Base-by-base conservation (phyloP, 2,329 filamentous ascomycete genomes). In the Calonectria pauciramosa region DNA sequence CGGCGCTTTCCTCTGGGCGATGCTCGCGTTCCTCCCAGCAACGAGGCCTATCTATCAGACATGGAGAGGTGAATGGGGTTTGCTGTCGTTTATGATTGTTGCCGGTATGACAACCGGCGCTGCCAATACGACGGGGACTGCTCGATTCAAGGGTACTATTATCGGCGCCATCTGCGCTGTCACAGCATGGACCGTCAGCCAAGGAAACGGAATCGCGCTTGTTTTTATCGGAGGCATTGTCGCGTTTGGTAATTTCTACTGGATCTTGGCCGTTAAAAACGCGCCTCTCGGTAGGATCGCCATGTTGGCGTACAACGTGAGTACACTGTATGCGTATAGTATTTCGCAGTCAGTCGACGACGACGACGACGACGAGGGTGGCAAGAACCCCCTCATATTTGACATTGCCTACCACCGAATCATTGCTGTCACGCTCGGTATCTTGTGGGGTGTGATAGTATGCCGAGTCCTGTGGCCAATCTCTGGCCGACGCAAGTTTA, bases 91-190 rank as follows among this genome's bases (percentile, higher is more conserved):
- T 87, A 99, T 99, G 96, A 93, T 99, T 82, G 97, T 99, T 30
- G 98, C 96, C 83, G 96, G 95, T 47, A 99, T 98, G 96, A 99
- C 96, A 0, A 96, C 98, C 28, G 97, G 97, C 34, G 96, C 97
- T 10, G 95, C 96, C 30, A 99, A 99, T 84, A 98, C 96, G 1
- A 98, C 96, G 0, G 96, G 96, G 5, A 92, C 93, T 81, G 93
- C 96, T 64, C 93, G 97, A 79, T 96, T 99, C 82, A 88, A 95
- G 11, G 97, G 96, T 72, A 99, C 96, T 1, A 89, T 95, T 41
- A 88, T 97, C 47, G 97, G 97, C 23, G 96, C 95, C 9, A 83
- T 90, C 1, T 93, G 93, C 76, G 95, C 96, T 0, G 89, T 96
- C 38, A 78, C 94, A 14, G 92, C 94, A 60, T 99, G 97, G 97